Conservation (phyloP, 2,329 filamentous ascomycete species). For the Claviceps sp. region DNA sequence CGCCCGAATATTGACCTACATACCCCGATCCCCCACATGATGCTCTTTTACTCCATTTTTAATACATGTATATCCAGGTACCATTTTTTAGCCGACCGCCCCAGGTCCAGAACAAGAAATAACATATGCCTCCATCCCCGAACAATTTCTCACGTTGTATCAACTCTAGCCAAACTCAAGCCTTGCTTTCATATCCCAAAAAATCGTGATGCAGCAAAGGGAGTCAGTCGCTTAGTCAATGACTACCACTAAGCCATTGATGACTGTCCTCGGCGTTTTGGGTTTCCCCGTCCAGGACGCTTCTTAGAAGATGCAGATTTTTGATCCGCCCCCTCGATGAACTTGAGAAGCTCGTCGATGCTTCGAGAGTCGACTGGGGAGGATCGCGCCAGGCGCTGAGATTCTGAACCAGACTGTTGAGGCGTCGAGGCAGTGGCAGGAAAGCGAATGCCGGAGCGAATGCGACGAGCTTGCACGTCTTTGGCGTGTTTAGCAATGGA, state of each 20-base stretch:
- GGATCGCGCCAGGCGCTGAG: conserved; percentile 16
- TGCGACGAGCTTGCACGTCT: conserved; percentile 61
- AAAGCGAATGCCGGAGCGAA: conserved; percentile 58
- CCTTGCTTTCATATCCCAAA: not conserved
- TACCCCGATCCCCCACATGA: not conserved
- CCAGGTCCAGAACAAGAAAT: not conserved
- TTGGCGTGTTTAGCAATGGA: conserved; percentile 89
- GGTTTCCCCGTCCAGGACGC: conserved; percentile 38
- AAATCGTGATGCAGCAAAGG: not conserved
- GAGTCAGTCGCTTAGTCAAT: not conserved
- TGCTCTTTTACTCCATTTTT: not conserved
- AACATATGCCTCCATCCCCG: not conserved
- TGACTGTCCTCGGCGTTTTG: conserved; percentile 35
- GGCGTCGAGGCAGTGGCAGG: conserved; percentile 24
- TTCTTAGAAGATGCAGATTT: conserved; percentile 43
- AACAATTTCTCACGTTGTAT: not conserved
- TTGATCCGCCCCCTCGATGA: conserved; percentile 67
- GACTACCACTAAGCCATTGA: not conserved
- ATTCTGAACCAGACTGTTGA: conserved; percentile 16
- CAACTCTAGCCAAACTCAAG: not conserved
- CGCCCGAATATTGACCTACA: not conserved
- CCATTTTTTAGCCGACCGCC: not conserved
- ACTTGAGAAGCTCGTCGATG: conserved; percentile 87
- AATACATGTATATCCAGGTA: not conserved
- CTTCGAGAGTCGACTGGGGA: conserved; percentile 57